Evolutionary conservation across 345 rosid species (phyloP).

Genomic region (Hibiscus syriacus): DNA sequence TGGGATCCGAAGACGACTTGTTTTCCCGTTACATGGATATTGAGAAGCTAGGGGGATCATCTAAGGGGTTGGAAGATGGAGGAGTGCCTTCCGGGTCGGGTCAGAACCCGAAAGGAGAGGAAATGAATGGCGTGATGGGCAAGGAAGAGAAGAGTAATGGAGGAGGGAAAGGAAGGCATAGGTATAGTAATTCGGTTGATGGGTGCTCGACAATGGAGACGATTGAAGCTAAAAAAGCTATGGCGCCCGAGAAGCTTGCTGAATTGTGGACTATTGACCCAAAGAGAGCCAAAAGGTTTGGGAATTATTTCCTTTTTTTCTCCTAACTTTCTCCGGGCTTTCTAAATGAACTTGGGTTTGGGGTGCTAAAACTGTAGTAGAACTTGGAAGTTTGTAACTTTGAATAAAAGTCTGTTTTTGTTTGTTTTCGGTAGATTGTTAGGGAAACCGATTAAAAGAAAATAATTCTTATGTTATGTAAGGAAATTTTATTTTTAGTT

Average conservation of each 20-base stretch:
- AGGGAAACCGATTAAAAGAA: not conserved
- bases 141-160: conserved; percentile 7
- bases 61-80: conserved; percentile 16
- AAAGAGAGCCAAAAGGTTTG: conserved; percentile 81
- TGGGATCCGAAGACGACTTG: conserved; percentile 77
- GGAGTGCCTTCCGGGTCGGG: conserved; percentile 17
- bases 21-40: conserved; percentile 74
- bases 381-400: not conserved
- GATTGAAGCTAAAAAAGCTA: conserved; percentile 87
- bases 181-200: conserved; percentile 76
- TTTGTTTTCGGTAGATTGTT: not conserved
- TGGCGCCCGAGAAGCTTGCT: conserved; percentile 86
- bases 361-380: not conserved
- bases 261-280: conserved; percentile 84
- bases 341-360: not conserved
- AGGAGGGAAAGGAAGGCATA: conserved; percentile 43
- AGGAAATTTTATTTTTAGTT: too few relatives aligned
- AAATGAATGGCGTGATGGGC: conserved; percentile 15
- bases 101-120: conserved; percentile 23
- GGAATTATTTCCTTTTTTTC: not conserved
- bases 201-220: conserved; percentile 52
- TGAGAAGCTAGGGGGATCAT: conserved; percentile 61
- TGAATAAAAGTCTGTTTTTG: not conserved
- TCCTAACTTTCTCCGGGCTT: not conserved
- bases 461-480: not conserved